Evolutionary conservation across 768 basidiomycete genomes (phyloP), one percentile per base, ranked within the genome.

Genomic region (Austroboletus festivus): DNA sequence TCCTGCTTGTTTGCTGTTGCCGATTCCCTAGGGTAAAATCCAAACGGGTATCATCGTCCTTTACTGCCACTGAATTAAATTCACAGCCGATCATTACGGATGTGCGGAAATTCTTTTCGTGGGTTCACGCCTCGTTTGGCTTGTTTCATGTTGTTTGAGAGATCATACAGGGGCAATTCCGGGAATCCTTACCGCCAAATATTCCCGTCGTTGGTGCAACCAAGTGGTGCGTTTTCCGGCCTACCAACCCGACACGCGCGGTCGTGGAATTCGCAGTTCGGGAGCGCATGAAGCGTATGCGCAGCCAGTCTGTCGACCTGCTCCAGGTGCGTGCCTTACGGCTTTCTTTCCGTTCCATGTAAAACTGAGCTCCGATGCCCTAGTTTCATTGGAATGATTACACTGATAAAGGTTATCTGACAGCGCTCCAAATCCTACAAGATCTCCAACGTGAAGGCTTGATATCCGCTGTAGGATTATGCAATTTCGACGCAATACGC

Each of bases 351-450:
- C 15, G 5, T 21, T 16, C 23, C 10, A 22, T 47, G 13, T 44
- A 5, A 38, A 44, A 20, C 44, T 19, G 22, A 34, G 35, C 40
- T 20, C 38, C 41, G 10, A 9, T 20, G 24, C 2, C 28, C 10
- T 8, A 91, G 88, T 83, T 91, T 61, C 83, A 91, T 58, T 91
- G 89, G 89, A 81, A 89, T 54, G 79, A 91, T 57, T 80, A 81
- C 58, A 63, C 68, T 34, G 71, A 79, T 48, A 68, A 69, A 51
- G 71, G 71, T 21, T 80, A 81, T 59, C 55, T 81, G 28, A 68
- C 67, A 3, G 72, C 75, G 5, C 65, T 78, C 39, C 71, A 74
- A 24, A 69, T 81, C 52, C 72, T 91, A 6, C 71, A 74, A 16
- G 77, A 82, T 51, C 65, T 91, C n/a, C 80, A 78, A 56, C 55